These are phyloP conservation scores for Fraxinus latifolia DNA, from an alignment of 305 asterid species.

Conservation along the genomic window DNA sequence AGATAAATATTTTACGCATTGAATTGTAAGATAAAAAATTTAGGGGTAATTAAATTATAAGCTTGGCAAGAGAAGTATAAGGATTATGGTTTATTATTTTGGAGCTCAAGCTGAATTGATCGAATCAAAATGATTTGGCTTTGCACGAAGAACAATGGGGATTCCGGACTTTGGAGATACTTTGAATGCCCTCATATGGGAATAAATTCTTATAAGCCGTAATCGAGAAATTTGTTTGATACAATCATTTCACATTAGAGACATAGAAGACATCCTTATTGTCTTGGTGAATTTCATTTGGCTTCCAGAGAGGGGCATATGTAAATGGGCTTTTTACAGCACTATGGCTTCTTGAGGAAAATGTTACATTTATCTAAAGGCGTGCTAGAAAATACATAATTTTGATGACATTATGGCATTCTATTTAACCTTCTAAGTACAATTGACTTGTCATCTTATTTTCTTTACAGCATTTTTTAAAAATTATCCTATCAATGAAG, in stretches of 20 bases:
- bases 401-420: not conserved
- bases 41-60: too few relatives aligned
- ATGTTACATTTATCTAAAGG: not conserved
- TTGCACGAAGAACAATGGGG: too few relatives aligned
- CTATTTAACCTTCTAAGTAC: not conserved
- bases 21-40: too few relatives aligned
- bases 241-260: not conserved
- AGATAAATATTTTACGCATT: too few relatives aligned
- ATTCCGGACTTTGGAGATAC: too few relatives aligned
- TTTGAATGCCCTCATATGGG: too few relatives aligned
- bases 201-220: too few relatives aligned
- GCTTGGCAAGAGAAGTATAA: too few relatives aligned
- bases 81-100: too few relatives aligned
- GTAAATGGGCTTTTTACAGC: not conserved
- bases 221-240: too few relatives aligned
- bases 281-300: not conserved
- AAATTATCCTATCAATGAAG: not conserved
- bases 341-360: not conserved
- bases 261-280: not conserved
- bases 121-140: too few relatives aligned
- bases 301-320: not conserved
- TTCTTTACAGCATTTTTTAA: not conserved
- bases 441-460: not conserved
- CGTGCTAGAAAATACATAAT: not conserved
- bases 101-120: too few relatives aligned